Evolutionary conservation across 768 basidiomycete genomes (phyloP), one percentile per base, ranked within the genome.

Genomic region (Boletus rubescentipes): DNA sequence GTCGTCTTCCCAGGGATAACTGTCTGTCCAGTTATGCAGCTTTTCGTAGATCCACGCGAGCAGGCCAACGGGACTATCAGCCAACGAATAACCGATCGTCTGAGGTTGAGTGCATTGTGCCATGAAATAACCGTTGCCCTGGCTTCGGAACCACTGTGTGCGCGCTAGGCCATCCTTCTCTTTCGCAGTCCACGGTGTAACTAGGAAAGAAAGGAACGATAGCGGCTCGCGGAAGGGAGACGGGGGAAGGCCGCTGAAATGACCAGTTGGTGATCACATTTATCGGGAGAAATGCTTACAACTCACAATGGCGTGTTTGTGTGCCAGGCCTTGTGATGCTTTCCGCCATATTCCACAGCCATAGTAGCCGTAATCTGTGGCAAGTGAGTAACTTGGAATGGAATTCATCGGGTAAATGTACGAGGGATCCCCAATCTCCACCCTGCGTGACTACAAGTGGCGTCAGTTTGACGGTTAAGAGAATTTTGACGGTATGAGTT

Each of bases 11-110:
- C 82, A 84, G 0, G 73, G 73, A 63, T 85, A 83, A 1, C 59
- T 58, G 58, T 83, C 82, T 0, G 75, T 76, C 74, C 77, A 79
- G 34, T 67, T 61, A 16, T 75, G 68, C 23, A 79, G 59, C 49
- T 81, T 79, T 59, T 79, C 79, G 44, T 79, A 80, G 9, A 81
- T 76, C 79, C 79, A 80, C 0, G 70, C 78, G 7, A 80, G 69
- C 29, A 80, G 60, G 9, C 79, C 82, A 8, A 73, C 75, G 8
- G 84, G 84, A 5, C 82, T 84, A 57, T 86, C 84, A 0, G 79
- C 69, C 6, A 84, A 67, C 18, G 70, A 55, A 57, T 85, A 85
- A 0, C 79, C 82, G 2, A 81, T 58, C 1, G 80, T 81, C 55
- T 80, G 79, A 0, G 80, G 80, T 53, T 76, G 71, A 4, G 79